These are phyloP conservation scores for Diaporthe caulivora DNA, from an alignment of 2,329 filamentous ascomycete species.

Conservation along the genomic window DNA sequence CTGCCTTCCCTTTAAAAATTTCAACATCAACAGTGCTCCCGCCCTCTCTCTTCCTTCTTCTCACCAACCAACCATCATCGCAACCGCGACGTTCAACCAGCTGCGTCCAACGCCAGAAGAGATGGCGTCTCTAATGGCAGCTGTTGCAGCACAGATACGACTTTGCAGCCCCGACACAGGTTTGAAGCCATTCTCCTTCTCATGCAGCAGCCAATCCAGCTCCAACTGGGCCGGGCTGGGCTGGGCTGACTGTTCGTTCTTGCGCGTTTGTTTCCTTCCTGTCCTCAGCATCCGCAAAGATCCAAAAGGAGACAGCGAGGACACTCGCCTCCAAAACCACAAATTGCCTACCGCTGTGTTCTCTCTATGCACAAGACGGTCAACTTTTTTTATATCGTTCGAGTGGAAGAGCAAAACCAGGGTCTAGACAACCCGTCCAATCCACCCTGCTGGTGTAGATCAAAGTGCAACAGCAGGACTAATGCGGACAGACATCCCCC, in stretches of 20 bases:
- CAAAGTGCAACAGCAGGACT: constrained; percentile 71
- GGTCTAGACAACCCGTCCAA: constrained; percentile 77
- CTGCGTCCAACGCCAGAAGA: constrained; percentile 21
- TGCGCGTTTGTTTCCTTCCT: background rate
- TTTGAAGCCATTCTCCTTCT: constrained; percentile 14
- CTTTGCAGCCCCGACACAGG: constrained; percentile 27
- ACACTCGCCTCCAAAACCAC: constrained; percentile 56
- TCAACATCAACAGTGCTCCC: constrained; percentile 19
- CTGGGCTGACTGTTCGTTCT: background rate
- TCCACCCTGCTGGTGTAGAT: constrained; percentile 74
- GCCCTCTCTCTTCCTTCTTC: constrained; percentile 15
- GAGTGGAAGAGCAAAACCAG: constrained; percentile 71
- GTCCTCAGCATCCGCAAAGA: background rate
- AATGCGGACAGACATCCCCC: constrained; percentile 70
- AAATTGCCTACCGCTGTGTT: constrained; percentile 73
- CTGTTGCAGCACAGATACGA: background rate
- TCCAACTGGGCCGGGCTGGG: background rate
- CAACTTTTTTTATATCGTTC: constrained; percentile 68
- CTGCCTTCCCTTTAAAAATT: constrained; percentile 19
- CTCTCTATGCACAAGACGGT: constrained; percentile 69
- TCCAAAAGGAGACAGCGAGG: background rate
- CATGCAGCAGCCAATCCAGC: background rate
- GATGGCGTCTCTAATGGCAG: constrained; percentile 11
- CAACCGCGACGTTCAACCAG: constrained; percentile 9
- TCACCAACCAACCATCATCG: constrained; percentile 4